These are phyloP conservation scores for Tubosaeta sp. DNA, from an alignment of 768 basidiomycete species.

Conservation along the genomic window DNA sequence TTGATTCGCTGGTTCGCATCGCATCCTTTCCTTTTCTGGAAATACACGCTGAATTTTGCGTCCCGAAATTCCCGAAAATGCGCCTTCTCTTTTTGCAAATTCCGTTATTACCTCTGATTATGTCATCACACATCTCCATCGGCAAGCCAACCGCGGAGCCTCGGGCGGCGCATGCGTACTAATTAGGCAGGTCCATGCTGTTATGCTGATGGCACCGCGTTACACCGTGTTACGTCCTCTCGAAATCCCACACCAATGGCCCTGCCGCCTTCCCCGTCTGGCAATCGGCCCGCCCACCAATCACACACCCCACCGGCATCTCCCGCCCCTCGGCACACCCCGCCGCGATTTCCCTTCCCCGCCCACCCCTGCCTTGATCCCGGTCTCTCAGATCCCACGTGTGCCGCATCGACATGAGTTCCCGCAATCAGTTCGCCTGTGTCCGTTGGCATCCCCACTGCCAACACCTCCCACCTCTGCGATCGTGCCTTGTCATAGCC, in stretches of 20 bases:
- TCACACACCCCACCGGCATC: conserved; percentile 25
- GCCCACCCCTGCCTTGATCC: conserved; percentile 6
- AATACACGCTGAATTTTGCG: conserved; percentile 13
- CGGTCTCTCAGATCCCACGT: not conserved
- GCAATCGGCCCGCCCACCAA: conserved; percentile 5
- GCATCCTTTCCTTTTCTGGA: conserved; percentile 20
- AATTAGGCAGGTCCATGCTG: conserved; percentile 23
- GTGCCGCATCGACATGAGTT: not conserved
- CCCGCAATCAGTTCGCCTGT: not conserved
- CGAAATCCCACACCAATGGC: conserved; percentile 17
- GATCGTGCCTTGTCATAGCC: not conserved
- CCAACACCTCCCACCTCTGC: not conserved
- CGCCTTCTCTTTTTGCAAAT: conserved; percentile 26
- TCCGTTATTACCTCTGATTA: conserved; percentile 31
- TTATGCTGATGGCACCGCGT: conserved; percentile 17
- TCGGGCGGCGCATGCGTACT: conserved; percentile 20
- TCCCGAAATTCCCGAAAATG: conserved; percentile 28
- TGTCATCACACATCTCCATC: conserved; percentile 21
- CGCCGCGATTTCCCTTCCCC: conserved; percentile 17
- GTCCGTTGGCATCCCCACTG: not conserved
- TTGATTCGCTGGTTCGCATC: conserved; percentile 37
- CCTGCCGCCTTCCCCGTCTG: conserved; percentile 4
- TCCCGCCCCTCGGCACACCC: conserved; percentile 20
- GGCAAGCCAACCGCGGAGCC: conserved; percentile 32
- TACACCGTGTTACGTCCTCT: conserved; percentile 24